Evolutionary conservation across 1,284 basidiomycete genomes (phyloP).

Genomic region (Apiotrichum montevideense): DNA sequence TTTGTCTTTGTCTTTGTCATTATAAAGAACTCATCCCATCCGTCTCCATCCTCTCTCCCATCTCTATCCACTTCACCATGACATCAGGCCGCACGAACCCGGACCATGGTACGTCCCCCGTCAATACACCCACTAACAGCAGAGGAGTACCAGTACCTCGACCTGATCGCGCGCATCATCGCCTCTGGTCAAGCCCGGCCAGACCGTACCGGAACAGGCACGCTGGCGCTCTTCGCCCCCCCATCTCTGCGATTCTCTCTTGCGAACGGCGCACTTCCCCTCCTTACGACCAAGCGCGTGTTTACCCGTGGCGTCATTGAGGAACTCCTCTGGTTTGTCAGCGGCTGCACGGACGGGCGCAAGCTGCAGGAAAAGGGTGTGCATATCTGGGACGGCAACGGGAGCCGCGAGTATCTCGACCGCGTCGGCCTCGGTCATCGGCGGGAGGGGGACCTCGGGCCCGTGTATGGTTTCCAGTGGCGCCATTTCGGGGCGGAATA

Average conservation of each 20-base stretch:
- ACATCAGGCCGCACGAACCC: slow-evolving; percentile 20
- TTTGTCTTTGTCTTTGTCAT: neutral
- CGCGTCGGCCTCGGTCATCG: slow-evolving; percentile 73
- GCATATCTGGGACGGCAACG: slow-evolving; percentile 98
- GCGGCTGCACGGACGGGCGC: slow-evolving; percentile 76
- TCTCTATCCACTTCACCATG: slow-evolving; percentile 2
- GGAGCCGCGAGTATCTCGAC: slow-evolving; percentile 79
- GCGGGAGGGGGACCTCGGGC: slow-evolving; percentile 88
- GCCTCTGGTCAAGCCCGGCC: slow-evolving; percentile 66
- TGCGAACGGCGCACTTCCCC: slow-evolving; percentile 63
- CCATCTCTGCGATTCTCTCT: slow-evolving; percentile 81
- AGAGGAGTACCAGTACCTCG: slow-evolving; percentile 81
- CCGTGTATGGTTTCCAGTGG: slow-evolving; percentile 99
- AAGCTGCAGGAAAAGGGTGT: slow-evolving; percentile 75
- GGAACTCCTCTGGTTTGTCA: slow-evolving; percentile 93
- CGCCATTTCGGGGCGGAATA: slow-evolving; percentile 93
- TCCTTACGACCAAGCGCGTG: slow-evolving; percentile 92
- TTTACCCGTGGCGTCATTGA: slow-evolving; percentile 88
- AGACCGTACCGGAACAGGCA: slow-evolving; percentile 90
- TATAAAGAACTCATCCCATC: neutral
- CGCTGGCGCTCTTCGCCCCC: slow-evolving; percentile 82
- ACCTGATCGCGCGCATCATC: slow-evolving; percentile 70
- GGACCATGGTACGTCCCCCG: slow-evolving; percentile 29
- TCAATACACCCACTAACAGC: slow-evolving; percentile 3
- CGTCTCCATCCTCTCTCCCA: neutral